These are phyloP conservation scores for Rhipidocladum racemiflorum DNA, from an alignment of 176 grass and related monocot genomes.

Conservation along the genomic window DNA sequence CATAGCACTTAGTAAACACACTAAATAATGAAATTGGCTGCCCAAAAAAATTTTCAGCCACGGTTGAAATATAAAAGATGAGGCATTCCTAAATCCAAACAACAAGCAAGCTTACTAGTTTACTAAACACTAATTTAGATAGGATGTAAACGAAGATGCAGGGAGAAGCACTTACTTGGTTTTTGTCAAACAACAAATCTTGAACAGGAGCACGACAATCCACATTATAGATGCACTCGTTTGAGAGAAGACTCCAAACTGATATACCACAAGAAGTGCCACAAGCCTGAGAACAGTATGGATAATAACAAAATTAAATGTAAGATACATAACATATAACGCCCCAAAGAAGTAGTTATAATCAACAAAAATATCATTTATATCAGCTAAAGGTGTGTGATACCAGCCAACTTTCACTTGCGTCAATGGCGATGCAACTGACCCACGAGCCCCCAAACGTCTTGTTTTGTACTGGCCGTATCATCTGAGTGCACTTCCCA, in stretches of 20 bases:
- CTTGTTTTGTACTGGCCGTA: slow-evolving; percentile 57
- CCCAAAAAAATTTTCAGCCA: background rate
- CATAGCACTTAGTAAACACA: background rate
- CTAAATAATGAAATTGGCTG: background rate
- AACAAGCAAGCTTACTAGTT: background rate
- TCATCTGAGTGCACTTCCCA: slow-evolving; percentile 62
- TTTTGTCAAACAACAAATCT: slow-evolving; percentile 80
- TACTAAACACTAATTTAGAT: background rate
- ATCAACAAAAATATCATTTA: background rate
- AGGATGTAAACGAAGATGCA: slow-evolving; percentile 19
- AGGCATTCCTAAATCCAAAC: background rate
- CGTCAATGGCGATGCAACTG: slow-evolving; percentile 73
- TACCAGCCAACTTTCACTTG: slow-evolving; percentile 98
- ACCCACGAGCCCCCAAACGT: slow-evolving; percentile 62
- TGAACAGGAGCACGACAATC: slow-evolving; percentile 68
- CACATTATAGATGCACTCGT: slow-evolving; percentile 79
- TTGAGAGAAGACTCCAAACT: slow-evolving; percentile 88
- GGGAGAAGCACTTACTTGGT: slow-evolving; percentile 56
- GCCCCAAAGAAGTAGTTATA: background rate
- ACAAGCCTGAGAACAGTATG: slow-evolving; percentile 57
- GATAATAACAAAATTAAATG: background rate
- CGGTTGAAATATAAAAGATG: background rate
- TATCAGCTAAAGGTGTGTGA: background rate
- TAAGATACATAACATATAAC: background rate
- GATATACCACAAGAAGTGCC: slow-evolving; percentile 70